Evolutionary conservation across 1,284 basidiomycete species (phyloP).

Genomic region (Neolentinus lepideus): DNA sequence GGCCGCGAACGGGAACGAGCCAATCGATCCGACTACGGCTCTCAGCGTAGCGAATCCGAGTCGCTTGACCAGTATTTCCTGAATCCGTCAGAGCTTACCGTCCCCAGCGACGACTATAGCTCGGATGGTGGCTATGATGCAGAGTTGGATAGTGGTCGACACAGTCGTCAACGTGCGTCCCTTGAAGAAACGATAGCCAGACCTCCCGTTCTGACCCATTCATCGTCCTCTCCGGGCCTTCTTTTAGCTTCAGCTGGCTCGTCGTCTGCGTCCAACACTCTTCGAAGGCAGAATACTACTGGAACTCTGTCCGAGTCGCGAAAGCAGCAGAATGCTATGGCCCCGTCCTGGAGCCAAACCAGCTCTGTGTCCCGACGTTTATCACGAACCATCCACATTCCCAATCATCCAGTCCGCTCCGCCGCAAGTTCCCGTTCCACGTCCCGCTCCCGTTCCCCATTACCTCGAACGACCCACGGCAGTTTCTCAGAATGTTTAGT

Average conservation of each 20-base stretch:
- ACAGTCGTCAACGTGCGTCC: slow-evolving; percentile 72
- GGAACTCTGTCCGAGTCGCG: neutral
- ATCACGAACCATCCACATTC: slow-evolving; percentile 76
- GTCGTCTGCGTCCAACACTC: slow-evolving; percentile 48
- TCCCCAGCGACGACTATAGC: slow-evolving; percentile 56
- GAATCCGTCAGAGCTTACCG: slow-evolving; percentile 55
- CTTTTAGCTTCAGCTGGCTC: slow-evolving; percentile 56
- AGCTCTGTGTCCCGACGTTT: slow-evolving; percentile 61
- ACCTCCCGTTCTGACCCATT: slow-evolving; percentile 43
- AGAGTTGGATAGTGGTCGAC: slow-evolving; percentile 56
- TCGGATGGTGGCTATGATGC: slow-evolving; percentile 77
- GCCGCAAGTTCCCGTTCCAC: slow-evolving; percentile 90
- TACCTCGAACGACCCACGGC: slow-evolving; percentile 61
- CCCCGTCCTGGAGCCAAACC: slow-evolving; percentile 34
- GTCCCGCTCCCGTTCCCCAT: slow-evolving; percentile 90
- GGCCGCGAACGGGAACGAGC: slow-evolving; percentile 38
- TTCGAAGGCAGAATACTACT: slow-evolving; percentile 50
- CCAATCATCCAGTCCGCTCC: slow-evolving; percentile 59
- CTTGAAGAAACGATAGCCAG: slow-evolving; percentile 32
- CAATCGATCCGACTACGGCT: neutral
- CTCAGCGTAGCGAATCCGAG: slow-evolving; percentile 8
- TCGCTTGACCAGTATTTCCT: slow-evolving; percentile 12
- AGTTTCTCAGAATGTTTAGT: slow-evolving; percentile 54
- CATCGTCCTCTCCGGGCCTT: slow-evolving; percentile 45
- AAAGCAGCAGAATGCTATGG: neutral